Base-by-base conservation (phyloP, 169 alveolate species). In the Plasmodium ovale region DNA sequence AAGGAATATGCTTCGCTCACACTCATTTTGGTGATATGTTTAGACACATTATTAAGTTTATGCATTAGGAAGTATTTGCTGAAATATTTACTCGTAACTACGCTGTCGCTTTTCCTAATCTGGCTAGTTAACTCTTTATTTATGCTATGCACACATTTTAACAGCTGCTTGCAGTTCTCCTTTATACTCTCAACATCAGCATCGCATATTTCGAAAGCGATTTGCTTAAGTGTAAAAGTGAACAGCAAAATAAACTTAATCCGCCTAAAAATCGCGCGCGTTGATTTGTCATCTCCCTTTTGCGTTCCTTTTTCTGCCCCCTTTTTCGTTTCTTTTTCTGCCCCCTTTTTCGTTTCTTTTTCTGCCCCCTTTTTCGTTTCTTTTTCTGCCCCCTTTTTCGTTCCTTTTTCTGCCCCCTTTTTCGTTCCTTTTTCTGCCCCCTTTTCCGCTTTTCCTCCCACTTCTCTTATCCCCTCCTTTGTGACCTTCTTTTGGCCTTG, bases 11-110 rank as follows among this genome's bases (percentile, higher is more conserved):
- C 12, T 35, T 70, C 87, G 25, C 56, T 35, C 23, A 85, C 29
- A 56, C 56, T 68, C 47, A 85, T 37, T 21, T 85, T 69, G 2
- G 91, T 67, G 16, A 68, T 29, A 71, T 85, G 72, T 60, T 85
- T 85, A 1, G 77, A 54, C 5, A 70, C 69, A 69, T 62, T 31
- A 1, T 68, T 59, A 29, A 85, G 25, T 69, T 68, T 67, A 49
- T 85, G 49, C 91, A 85, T 85, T 39, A 85, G 44, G n/a, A 85
- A 58, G 58, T 56, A 85, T 56, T 69, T 85, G 49, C 59, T 85
- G 51, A 85, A 85, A 69, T 67, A 85, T 85, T 68, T 56, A 35
- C 54, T 27, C 33, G 21, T 59, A 10, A 37, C 58, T 19, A 9
- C 23, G 37, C 69, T 68, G 29, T 67, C 62, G 19, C 2, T 16